A percentile compares a stretch with the other conserved stretches of the same genome.
These are phyloP conservation scores for Fusarium sp. DNA, from an alignment of 2,329 filamentous ascomycete species.

Conservation along the genomic window DNA sequence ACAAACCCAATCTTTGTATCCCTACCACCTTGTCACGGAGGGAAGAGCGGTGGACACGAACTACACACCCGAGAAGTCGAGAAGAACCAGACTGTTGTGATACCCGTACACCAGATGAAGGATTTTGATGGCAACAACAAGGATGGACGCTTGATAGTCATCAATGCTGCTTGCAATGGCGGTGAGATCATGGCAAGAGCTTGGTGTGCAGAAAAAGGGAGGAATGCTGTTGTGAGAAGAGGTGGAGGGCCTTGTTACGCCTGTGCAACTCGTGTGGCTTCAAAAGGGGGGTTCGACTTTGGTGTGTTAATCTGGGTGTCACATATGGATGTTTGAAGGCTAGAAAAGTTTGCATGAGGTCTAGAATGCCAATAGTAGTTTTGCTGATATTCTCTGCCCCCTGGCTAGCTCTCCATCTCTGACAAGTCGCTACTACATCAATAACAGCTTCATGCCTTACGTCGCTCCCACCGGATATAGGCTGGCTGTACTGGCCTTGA, in stretches of 20 bases:
- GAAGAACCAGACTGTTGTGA: neutral
- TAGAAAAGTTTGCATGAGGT: neutral
- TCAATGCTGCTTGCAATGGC: slow-evolving; percentile 3
- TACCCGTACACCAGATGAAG: slow-evolving; percentile 7
- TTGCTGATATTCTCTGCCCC: neutral
- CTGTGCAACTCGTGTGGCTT: slow-evolving; percentile 8
- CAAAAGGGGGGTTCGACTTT: neutral
- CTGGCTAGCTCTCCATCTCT: neutral
- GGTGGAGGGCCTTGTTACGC: slow-evolving; percentile 10
- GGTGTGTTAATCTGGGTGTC: neutral
- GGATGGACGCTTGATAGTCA: slow-evolving; percentile 6
- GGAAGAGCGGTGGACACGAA: neutral
- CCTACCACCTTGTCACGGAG: slow-evolving; percentile 1
- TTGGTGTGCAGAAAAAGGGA: slow-evolving; percentile 14
- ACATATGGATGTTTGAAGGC: neutral
- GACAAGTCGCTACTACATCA: neutral
- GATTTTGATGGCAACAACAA: neutral
- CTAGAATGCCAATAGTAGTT: neutral
- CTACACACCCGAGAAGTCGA: slow-evolving; percentile 1
- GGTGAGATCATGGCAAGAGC: slow-evolving; percentile 13
- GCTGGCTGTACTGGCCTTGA: slow-evolving; percentile 51
- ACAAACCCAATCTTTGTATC: slow-evolving; percentile 14
- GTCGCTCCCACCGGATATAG: slow-evolving; percentile 50
- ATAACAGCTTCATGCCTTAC: slow-evolving; percentile 6
- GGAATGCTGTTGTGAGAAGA: slow-evolving; percentile 9